phyloP scores from a whole-genome alignment of 2,329 filamentous ascomycete species.

The Aspergillus sp. region DNA sequence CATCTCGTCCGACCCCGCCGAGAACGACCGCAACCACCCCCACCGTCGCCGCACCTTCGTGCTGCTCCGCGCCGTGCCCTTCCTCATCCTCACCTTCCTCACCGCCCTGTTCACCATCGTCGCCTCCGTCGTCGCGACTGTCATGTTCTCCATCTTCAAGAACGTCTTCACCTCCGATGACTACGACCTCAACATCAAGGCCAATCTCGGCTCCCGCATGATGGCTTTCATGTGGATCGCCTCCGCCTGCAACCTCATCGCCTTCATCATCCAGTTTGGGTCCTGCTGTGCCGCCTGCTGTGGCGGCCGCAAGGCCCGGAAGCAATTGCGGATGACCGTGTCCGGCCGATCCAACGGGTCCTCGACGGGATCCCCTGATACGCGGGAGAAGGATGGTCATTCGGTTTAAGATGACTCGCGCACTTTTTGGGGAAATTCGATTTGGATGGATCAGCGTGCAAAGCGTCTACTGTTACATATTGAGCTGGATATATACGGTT shows the following conservation, averaged over 20 bases:
- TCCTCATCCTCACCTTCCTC: slow-evolving; percentile 67
- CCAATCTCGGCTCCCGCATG: slow-evolving; percentile 70
- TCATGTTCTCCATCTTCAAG: slow-evolving; percentile 79
- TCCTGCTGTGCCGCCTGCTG: slow-evolving; percentile 69
- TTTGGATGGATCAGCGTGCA: not conserved
- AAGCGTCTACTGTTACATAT: not conserved
- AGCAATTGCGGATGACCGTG: slow-evolving; percentile 19
- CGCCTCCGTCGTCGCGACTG: slow-evolving; percentile 73
- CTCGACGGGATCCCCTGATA: slow-evolving; percentile 4
- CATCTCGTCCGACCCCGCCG: slow-evolving; percentile 27
- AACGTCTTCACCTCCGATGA: slow-evolving; percentile 69
- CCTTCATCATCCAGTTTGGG: slow-evolving; percentile 70
- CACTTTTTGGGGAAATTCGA: not conserved
- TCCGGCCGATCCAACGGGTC: not conserved
- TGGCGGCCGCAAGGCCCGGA: slow-evolving; percentile 38
- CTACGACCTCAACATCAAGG: slow-evolving; percentile 72
- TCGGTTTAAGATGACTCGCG: not conserved
- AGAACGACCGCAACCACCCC: slow-evolving; percentile 27
- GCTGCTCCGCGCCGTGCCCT: slow-evolving; percentile 58
- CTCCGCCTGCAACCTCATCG: slow-evolving; percentile 63
- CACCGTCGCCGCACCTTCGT: slow-evolving; percentile 39
- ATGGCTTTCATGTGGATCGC: slow-evolving; percentile 89
- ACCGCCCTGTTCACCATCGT: slow-evolving; percentile 66
- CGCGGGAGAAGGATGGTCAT: slow-evolving; percentile 15
- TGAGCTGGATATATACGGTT: not conserved